A percentile compares a stretch with the other conserved stretches of the same genome.
Evolutionary conservation across 192 early-diverging fungal genomes (phyloP).

Genomic region (Dissophora ornata): DNA sequence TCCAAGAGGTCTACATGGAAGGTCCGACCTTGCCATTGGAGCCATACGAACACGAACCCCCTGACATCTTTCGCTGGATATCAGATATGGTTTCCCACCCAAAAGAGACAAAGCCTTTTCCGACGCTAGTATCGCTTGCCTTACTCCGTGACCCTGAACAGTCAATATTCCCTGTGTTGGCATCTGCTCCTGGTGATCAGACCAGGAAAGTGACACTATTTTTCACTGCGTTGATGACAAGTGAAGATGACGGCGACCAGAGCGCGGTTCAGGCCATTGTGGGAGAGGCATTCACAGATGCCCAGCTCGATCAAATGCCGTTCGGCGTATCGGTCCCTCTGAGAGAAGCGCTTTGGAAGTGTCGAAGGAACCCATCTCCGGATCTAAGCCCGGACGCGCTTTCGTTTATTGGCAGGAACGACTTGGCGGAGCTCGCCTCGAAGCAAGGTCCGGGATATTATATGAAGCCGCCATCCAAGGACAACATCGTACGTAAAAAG

Average conservation of each 20-base stretch:
- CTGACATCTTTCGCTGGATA: slow-evolving; percentile 39
- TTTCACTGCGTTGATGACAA: slow-evolving; percentile 21
- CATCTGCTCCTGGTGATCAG: slow-evolving; percentile 20
- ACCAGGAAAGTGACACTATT: slow-evolving; percentile 19
- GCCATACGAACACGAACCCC: slow-evolving; percentile 11
- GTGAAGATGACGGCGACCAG: slow-evolving; percentile 23
- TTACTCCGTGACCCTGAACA: slow-evolving; percentile 32
- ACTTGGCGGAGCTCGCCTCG: slow-evolving; percentile 36
- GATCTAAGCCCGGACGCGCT: slow-evolving; percentile 57
- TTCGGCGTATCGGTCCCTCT: slow-evolving; percentile 66
- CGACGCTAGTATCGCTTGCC: slow-evolving; percentile 19
- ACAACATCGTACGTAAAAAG: background rate
- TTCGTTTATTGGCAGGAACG: slow-evolving; percentile 62
- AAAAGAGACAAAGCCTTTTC: slow-evolving; percentile 17
- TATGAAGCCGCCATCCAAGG: slow-evolving; percentile 8
- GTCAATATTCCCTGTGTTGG: background rate
- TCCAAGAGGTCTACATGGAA: slow-evolving; percentile 35
- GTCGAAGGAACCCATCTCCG: slow-evolving; percentile 57
- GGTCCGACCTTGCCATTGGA: background rate
- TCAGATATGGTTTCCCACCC: slow-evolving; percentile 17
- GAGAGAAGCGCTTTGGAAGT: slow-evolving; percentile 62
- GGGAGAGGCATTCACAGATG: slow-evolving; percentile 27
- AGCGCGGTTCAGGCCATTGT: slow-evolving; percentile 58
- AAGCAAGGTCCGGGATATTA: slow-evolving; percentile 18
- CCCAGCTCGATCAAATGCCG: slow-evolving; percentile 62